Conservation (phyloP, 257 asterid genomes). For the Orobanche coerulescens region DNA sequence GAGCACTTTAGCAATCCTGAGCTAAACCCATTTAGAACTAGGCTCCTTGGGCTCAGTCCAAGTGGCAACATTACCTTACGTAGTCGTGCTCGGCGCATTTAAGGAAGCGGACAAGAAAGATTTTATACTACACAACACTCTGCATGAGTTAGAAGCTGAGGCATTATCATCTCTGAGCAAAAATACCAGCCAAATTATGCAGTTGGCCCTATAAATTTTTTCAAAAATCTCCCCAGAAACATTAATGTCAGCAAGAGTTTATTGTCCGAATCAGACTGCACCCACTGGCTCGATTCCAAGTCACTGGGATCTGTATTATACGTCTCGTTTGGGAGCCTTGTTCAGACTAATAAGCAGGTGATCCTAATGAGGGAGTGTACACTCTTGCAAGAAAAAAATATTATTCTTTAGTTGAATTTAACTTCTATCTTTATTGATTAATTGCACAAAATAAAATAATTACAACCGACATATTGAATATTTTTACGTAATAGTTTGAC, state of each 20-base stretch:
- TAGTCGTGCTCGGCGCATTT: too few species aligned
- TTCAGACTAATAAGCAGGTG: background rate
- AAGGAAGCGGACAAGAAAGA: slow-evolving; percentile 37
- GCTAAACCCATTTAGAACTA: too few species aligned
- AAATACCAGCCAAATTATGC: slow-evolving; percentile 26
- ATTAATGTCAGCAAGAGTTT: slow-evolving; percentile 26
- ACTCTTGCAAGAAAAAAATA: too few species aligned
- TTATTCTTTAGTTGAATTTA: too few species aligned
- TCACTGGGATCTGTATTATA: slow-evolving; percentile 22
- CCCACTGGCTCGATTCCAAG: slow-evolving; percentile 23
- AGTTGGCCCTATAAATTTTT: slow-evolving; percentile 28
- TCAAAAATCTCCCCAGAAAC: background rate
- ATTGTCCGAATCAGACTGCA: slow-evolving; percentile 24
- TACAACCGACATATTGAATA: too few species aligned
- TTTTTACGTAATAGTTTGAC: too few species aligned
- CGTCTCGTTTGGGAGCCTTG: slow-evolving; percentile 24
- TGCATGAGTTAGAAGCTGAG: slow-evolving; percentile 45
- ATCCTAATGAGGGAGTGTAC: too few species aligned
- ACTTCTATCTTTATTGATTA: too few species aligned
- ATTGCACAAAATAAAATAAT: too few species aligned
- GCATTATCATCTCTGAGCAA: slow-evolving; percentile 36
- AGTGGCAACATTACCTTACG: too few species aligned
- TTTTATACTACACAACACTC: slow-evolving; percentile 51
- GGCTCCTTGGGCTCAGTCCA: too few species aligned
- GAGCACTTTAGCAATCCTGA: too few species aligned